Conservation (phyloP, 257 asterid genomes). For the Euphrasia confusa region DNA sequence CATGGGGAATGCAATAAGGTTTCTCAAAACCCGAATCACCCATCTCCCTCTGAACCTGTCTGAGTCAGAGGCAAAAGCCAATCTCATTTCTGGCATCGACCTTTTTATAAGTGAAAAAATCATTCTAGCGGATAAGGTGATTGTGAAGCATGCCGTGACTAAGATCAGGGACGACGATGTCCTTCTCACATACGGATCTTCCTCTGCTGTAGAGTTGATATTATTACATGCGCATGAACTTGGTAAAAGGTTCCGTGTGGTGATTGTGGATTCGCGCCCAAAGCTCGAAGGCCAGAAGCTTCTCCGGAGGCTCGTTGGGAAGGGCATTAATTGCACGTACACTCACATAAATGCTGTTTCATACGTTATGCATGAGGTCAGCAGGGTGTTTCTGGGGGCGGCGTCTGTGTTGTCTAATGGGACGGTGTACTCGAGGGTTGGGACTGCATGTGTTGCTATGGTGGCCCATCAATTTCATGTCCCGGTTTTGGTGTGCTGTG, state of each 20-base stretch:
- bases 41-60: conserved; percentile 57
- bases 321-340: conserved; percentile 75
- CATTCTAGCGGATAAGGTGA: conserved; percentile 71
- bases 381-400: conserved; percentile 79
- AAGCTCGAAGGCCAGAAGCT: conserved; percentile 80
- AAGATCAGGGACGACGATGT: conserved; percentile 83
- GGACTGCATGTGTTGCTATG: conserved; percentile 91
- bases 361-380: conserved; percentile 78
- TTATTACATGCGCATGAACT: conserved; percentile 77
- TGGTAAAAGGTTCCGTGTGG: conserved; percentile 70
- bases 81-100: conserved; percentile 58
- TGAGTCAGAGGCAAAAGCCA: conserved; percentile 73
- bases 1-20: conserved; percentile 88
- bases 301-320: conserved; percentile 76
- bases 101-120: conserved; percentile 66
- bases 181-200: conserved; percentile 76
- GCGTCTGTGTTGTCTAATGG: conserved; percentile 82
- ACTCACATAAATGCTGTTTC: conserved; percentile 84
- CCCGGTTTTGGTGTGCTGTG: conserved; percentile 84
- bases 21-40: conserved; percentile 64
- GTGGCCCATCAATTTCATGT: conserved; percentile 79
- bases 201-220: conserved; percentile 84
- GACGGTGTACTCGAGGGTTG: conserved; percentile 88
- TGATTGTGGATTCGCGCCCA: conserved; percentile 84
- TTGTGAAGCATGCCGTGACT: conserved; percentile 78